Evolutionary conservation across 805 yeast genomes (phyloP).

Genomic region (Lipomyces lipofer): DNA sequence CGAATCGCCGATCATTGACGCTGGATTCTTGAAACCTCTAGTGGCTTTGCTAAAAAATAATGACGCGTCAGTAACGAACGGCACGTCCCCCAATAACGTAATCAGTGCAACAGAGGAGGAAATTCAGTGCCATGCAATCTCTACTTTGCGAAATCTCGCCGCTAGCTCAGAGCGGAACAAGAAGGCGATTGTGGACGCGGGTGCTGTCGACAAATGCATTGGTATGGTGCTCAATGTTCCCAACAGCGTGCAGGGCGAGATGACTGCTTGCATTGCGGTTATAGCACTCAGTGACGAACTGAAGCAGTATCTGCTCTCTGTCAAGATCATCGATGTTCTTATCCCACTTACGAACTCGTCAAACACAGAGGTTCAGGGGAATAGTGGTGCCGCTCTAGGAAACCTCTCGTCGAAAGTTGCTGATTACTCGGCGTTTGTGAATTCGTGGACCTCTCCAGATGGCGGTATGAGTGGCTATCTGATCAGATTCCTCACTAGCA

Average conservation of each 20-base stretch:
- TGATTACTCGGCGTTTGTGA: conserved; percentile 75
- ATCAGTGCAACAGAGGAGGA: conserved; percentile 61
- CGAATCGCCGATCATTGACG: conserved; percentile 93
- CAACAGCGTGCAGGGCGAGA: conserved; percentile 92
- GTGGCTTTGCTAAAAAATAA: conserved; percentile 72
- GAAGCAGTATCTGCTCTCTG: conserved; percentile 76
- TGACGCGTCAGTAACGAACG: conserved; percentile 43
- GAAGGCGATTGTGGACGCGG: conserved; percentile 87
- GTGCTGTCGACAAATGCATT: conserved; percentile 91
- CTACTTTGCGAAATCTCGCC: conserved; percentile 92
- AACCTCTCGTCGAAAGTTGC: conserved; percentile 88
- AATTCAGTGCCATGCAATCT: conserved; percentile 97
- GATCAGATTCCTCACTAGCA: conserved; percentile 72
- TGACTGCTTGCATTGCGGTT: conserved; percentile 95
- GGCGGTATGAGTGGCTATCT: conserved; percentile 88
- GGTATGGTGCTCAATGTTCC: conserved; percentile 82
- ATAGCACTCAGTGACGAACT: conserved; percentile 94
- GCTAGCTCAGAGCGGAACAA: conserved; percentile 93
- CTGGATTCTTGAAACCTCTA: conserved; percentile 91
- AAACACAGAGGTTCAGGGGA: conserved; percentile 95
- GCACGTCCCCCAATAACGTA: conserved; percentile 4
- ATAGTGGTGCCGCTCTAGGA: conserved; percentile 97
- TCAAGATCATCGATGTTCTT: conserved; percentile 82
- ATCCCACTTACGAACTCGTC: conserved; percentile 86
- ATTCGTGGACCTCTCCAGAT: conserved; percentile 74